These are phyloP conservation scores for Hypoxylon cercidicola DNA, from an alignment of 495 filamentous ascomycete species.

Conservation along the genomic window DNA sequence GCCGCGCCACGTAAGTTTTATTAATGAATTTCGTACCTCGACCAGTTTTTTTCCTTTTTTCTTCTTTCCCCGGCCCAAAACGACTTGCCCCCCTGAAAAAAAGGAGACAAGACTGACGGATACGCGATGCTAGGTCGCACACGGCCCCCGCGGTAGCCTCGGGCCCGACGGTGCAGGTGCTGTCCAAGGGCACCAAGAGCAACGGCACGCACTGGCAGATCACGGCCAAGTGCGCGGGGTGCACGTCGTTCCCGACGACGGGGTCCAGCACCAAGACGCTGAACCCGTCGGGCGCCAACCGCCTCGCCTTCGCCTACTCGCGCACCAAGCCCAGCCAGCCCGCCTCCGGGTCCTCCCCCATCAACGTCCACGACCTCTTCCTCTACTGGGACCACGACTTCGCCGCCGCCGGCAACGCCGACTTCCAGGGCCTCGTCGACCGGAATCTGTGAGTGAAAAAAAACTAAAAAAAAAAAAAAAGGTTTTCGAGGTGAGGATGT, in stretches of 20 bases:
- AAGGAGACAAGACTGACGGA: not conserved
- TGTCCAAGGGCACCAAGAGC: constrained; percentile 48
- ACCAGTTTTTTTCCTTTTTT: not conserved
- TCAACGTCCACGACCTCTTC: constrained; percentile 53
- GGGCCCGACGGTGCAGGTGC: constrained; percentile 46
- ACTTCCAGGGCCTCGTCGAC: constrained; percentile 49
- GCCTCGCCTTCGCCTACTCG: constrained; percentile 57
- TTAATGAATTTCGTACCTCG: not conserved
- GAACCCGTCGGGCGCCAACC: constrained; percentile 50
- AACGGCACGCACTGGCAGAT: constrained; percentile 60
- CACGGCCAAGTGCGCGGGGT: constrained; percentile 55
- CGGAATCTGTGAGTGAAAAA: constrained; percentile 45
- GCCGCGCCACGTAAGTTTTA: constrained; percentile 53
- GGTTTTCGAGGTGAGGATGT: constrained; percentile 9
- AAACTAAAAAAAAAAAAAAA: no score
- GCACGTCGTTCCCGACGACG: constrained; percentile 48
- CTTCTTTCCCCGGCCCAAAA: constrained; percentile 1
- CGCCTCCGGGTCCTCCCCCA: constrained; percentile 44
- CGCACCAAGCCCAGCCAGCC: constrained; percentile 44
- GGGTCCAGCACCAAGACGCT: constrained; percentile 44
- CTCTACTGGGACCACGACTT: constrained; percentile 60
- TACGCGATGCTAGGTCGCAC: constrained; percentile 48
- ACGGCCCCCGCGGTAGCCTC: constrained; percentile 44
- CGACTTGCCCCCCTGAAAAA: constrained; percentile 19
- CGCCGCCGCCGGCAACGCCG: constrained; percentile 47